Evolutionary conservation across 2,329 filamentous ascomycete genomes (phyloP), one percentile per base, ranked within the genome.

Genomic region (Apiospora marii): DNA sequence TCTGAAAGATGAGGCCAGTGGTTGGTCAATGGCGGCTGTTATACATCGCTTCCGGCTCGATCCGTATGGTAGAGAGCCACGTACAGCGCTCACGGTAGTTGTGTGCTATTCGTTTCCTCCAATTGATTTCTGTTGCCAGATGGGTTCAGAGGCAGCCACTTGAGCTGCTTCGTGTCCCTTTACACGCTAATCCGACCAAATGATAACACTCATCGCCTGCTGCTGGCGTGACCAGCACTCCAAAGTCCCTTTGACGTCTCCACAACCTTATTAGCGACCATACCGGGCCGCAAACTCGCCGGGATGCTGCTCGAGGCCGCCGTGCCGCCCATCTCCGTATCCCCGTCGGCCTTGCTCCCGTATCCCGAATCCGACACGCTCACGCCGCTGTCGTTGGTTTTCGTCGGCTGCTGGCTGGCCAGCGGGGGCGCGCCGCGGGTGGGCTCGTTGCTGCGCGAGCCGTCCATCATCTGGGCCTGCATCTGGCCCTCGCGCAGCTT

Each of bases 161-260:
- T 58, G 53, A 61, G 30, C 34, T 41, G 6, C 58, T 64, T 14
- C 16, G 7, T 37, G 53, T 4, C 34, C 30, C 34, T 64, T 64
- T 14, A 41, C 30, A 37, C 5, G 7, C 19, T n/a, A 13, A 41
- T 14, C 22, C 58, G 34, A 41, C 19, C 19, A n/a, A n/a, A 12
- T 4, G 34, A 12, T 12, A 6, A 46, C 7, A 4, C 30, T 80
- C 74, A 81, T 75, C 76, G 77, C 74, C 76, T 73, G 44, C 75
- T 76, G 67, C 58, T 64, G 44, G 46, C 68, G 48, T 80, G 78
- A 48, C 79, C 79, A 3, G 79, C 81, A 70, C 82, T 88, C 91
- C 91, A 92, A 72, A 92, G 81, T 1, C 90, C 90, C 76, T 89
- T 91, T 48, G 87, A 90, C 41, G 90, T 91, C 81, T 92, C 89